Conservation (phyloP, 139 green algal species). For the Chlorella sp. region DNA sequence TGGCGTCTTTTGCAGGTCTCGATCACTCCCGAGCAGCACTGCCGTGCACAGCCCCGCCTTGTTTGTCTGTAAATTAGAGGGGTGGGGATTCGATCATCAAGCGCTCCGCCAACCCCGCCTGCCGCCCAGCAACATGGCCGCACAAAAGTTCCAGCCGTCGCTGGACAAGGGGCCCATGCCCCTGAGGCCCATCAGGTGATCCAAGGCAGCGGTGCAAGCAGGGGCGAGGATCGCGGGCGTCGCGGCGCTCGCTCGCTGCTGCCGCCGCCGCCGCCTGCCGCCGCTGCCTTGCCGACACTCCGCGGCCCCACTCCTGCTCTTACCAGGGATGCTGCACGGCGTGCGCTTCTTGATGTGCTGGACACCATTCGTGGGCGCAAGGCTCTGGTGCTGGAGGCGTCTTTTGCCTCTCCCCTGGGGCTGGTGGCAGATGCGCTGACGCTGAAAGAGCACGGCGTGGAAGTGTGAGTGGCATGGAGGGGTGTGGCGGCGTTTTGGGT, state of each 20-base stretch:
- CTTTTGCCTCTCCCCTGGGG: conserved; percentile 75
- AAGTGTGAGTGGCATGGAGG: conserved; percentile 72
- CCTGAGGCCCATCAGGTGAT: conserved; percentile 58
- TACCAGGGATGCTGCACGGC: conserved; percentile 63
- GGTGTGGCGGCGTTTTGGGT: too few species aligned
- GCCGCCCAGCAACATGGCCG: background rate
- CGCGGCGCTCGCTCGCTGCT: too few species aligned
- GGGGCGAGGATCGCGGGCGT: background rate
- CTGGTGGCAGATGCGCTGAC: conserved; percentile 77
- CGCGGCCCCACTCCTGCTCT: too few species aligned
- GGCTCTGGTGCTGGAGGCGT: conserved; percentile 84
- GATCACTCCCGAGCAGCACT: too few species aligned
- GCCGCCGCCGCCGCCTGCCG: background rate
- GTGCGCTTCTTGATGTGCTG: conserved; percentile 71
- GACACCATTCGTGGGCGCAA: conserved; percentile 86
- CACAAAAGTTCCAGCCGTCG: conserved; percentile 40
- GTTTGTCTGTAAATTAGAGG: too few species aligned
- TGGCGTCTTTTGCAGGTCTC: too few species aligned
- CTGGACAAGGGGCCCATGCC: conserved; percentile 65
- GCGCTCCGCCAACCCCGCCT: too few species aligned
- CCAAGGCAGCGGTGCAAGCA: too few species aligned
- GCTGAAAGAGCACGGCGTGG: conserved; percentile 91
- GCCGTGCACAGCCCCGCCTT: too few species aligned
- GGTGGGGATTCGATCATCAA: too few species aligned
- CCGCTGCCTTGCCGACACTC: background rate